These are phyloP conservation scores for Lippia alba DNA, from an alignment of 305 asterid genomes.

Conservation along the genomic window DNA sequence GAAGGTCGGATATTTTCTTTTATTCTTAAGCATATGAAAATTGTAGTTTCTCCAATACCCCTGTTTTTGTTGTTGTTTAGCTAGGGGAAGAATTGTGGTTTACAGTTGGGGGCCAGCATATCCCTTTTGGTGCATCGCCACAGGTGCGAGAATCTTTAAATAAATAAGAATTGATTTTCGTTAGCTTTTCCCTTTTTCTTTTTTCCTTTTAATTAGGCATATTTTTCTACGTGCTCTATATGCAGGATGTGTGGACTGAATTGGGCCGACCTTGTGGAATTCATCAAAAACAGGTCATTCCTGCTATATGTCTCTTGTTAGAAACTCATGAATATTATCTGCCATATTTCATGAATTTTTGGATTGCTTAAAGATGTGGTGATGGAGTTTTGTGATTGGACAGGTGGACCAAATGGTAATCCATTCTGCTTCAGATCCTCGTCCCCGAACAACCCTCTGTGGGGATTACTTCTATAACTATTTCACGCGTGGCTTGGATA, in stretches of 20 bases:
- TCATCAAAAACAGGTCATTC: conserved; percentile 88
- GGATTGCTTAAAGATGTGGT: neutral
- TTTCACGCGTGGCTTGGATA: conserved; percentile 90
- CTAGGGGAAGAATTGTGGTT: conserved; percentile 86
- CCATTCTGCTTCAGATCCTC: conserved; percentile 88
- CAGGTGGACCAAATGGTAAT: conserved; percentile 97
- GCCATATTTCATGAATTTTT: neutral
- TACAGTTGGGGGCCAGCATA: conserved; percentile 82
- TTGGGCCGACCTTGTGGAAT: conserved; percentile 90
- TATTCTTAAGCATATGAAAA: conserved; percentile 22
- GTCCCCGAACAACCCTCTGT: conserved; percentile 81
- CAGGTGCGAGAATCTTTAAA: conserved; percentile 35
- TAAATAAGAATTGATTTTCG: neutral
- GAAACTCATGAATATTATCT: neutral
- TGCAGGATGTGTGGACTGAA: conserved; percentile 93
- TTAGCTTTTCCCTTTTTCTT: neutral
- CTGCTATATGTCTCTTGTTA: conserved; percentile 15
- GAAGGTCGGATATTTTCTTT: conserved; percentile 51
- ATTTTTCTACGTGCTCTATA: conserved; percentile 27
- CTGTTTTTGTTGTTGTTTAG: conserved; percentile 43
- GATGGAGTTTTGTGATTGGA: conserved; percentile 32
- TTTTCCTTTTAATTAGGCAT: conserved; percentile 6
- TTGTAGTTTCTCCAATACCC: neutral
- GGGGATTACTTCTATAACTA: conserved; percentile 92
- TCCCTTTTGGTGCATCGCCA: conserved; percentile 81